Evolutionary conservation across 148 eudicot species (phyloP).

Genomic region (Fagopyrum tataricum): DNA sequence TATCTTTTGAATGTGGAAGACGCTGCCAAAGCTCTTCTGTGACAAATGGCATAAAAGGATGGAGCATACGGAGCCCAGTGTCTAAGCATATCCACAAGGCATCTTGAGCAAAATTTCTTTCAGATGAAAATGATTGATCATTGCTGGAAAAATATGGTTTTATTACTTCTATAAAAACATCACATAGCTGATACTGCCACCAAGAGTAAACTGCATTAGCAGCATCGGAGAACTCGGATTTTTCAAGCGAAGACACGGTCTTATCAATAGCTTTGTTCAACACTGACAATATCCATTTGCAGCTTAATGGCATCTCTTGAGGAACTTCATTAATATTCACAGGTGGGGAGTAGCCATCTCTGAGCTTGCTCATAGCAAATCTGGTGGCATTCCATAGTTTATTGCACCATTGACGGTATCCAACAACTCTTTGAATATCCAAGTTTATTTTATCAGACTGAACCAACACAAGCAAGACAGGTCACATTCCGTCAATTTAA

Average conservation of each 20-base stretch:
- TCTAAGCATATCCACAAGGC: conserved; percentile 86
- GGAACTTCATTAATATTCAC: conserved; percentile 28
- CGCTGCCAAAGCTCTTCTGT: conserved; percentile 98
- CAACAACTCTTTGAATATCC: conserved; percentile 86
- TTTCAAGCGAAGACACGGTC: conserved; percentile 64
- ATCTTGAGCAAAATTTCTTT: conserved; percentile 57
- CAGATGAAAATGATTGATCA: conserved; percentile 40
- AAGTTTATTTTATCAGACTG: conserved; percentile 93
- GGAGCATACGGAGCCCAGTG: conserved; percentile 76
- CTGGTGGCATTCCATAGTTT: conserved; percentile 91
- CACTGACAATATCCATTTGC: conserved; percentile 88
- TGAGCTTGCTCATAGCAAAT: conserved; percentile 87
- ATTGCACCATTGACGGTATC: conserved; percentile 98
- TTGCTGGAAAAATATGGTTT: conserved; percentile 63
- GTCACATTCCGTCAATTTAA: not conserved
- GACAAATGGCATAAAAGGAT: conserved; percentile 92
- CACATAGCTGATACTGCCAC: conserved; percentile 95
- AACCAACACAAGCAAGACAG: conserved; percentile 6
- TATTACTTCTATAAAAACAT: conserved; percentile 77
- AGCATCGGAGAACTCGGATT: conserved; percentile 80
- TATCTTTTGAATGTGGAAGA: conserved; percentile 60
- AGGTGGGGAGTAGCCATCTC: conserved; percentile 75
- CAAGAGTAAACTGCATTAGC: conserved; percentile 80
- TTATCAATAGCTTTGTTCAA: conserved; percentile 70
- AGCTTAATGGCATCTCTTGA: conserved; percentile 61